Percentiles rank a stretch among this genome's conserved stretches.
Conservation (phyloP, 73 alveolate species). For the Paramecium pentaurelia region DNA sequence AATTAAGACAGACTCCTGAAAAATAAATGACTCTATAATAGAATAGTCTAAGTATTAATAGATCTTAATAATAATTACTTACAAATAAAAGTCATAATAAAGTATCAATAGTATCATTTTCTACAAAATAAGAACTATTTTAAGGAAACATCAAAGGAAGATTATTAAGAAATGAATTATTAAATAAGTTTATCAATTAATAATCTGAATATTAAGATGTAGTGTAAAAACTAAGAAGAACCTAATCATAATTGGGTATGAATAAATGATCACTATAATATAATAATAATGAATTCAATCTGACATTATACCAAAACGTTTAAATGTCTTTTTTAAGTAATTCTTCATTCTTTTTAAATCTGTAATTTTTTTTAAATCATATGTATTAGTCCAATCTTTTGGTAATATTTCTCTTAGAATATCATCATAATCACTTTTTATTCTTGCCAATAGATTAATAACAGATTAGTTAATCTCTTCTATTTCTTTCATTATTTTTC, state of each 20-base stretch:
- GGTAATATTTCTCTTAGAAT: constrained; percentile 51
- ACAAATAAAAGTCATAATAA: not conserved
- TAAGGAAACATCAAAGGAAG: not conserved
- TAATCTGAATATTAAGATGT: not conserved
- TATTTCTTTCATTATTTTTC: constrained; percentile 24
- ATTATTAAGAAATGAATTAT: not conserved
- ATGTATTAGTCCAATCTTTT: constrained; percentile 46
- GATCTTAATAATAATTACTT: not conserved
- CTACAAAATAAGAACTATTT: not conserved
- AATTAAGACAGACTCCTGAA: not conserved
- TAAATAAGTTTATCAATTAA: not conserved
- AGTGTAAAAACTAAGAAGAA: not conserved
- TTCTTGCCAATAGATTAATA: not conserved
- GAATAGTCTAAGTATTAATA: not conserved
- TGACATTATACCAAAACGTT: constrained; percentile 58
- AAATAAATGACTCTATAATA: not conserved
- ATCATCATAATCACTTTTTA: constrained; percentile 58
- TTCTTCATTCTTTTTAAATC: constrained; percentile 57
- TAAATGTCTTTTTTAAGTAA: constrained; percentile 51
- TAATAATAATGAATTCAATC: constrained; percentile 2
- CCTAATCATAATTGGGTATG: not conserved
- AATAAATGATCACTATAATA: not conserved
- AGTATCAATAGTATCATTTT: not conserved
- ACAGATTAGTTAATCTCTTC: constrained; percentile 53
- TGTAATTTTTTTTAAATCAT: constrained; percentile 54